Evolutionary conservation across 257 asterid genomes (phyloP).

Genomic region (Schizonepeta tenuifolia): DNA sequence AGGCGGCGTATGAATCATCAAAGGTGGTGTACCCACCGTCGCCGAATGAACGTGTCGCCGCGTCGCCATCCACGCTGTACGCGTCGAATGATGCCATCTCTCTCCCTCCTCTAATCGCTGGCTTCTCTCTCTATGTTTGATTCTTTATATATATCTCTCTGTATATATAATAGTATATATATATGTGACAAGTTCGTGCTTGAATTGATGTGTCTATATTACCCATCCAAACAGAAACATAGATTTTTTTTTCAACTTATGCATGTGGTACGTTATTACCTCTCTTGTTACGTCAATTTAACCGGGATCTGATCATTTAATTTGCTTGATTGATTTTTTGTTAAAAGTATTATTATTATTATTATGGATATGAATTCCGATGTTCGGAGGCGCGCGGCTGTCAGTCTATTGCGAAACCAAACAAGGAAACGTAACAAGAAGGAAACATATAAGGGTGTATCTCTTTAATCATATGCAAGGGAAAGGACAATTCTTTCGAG

Average conservation of each 20-base stretch:
- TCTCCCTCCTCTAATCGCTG: constrained; percentile 27
- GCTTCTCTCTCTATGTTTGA: constrained; percentile 8
- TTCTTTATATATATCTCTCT: background rate
- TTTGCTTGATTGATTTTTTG: background rate
- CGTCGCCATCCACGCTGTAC: constrained; percentile 67
- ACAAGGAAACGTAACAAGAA: background rate
- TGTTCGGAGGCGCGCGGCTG: background rate
- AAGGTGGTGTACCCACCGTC: constrained; percentile 59
- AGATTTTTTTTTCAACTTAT: background rate
- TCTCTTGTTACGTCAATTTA: too few relatives aligned
- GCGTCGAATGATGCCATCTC: constrained; percentile 80
- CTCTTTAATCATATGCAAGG: background rate
- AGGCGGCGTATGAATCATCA: constrained; percentile 54
- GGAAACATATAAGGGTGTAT: too few relatives aligned
- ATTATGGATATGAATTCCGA: background rate
- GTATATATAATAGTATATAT: background rate
- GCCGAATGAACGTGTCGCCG: constrained; percentile 51
- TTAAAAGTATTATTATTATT: too few relatives aligned
- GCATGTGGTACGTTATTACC: too few relatives aligned
- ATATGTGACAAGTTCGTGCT: background rate
- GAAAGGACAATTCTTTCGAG: too few relatives aligned
- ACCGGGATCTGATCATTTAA: background rate
- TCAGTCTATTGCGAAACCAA: background rate
- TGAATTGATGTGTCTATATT: constrained; percentile 30
- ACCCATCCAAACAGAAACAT: constrained; percentile 23